phyloP scores from a whole-genome alignment of 169 alveolate genomes.

The Plasmodium fragile region DNA sequence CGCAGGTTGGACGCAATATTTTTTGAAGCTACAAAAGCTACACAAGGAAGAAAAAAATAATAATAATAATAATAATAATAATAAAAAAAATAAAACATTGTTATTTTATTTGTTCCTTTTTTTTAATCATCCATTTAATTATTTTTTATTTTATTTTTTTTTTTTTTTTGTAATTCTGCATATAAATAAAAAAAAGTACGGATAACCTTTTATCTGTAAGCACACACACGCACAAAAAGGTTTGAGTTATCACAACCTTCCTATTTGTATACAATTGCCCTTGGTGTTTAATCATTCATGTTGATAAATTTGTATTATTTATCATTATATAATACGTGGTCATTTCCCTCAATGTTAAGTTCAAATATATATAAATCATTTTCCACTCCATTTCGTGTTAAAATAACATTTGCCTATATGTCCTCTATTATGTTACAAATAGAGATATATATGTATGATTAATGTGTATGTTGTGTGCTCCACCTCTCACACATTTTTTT shows the following conservation, averaged over 20 bases:
- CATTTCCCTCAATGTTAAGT: neutral
- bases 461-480: neutral
- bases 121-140: neutral
- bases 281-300: neutral
- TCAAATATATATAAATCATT: neutral
- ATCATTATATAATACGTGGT: neutral
- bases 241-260: neutral
- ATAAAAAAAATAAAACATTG: neutral
- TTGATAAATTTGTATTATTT: no score
- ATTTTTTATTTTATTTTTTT: neutral
- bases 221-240: neutral
- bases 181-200: neutral
- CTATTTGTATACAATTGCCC: neutral
- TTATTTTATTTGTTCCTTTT: neutral
- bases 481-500: neutral
- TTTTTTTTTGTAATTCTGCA: neutral
- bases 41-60: neutral
- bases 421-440: neutral
- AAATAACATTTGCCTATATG: neutral
- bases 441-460: no score
- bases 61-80: neutral
- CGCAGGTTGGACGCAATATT: neutral
- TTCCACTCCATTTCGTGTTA: neutral
- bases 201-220: neutral
- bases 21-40: neutral